A percentile compares a stretch with the other conserved stretches of the same genome.
Evolutionary conservation across 345 rosid species (phyloP).

Genomic region (Bruguiera sexangula): DNA sequence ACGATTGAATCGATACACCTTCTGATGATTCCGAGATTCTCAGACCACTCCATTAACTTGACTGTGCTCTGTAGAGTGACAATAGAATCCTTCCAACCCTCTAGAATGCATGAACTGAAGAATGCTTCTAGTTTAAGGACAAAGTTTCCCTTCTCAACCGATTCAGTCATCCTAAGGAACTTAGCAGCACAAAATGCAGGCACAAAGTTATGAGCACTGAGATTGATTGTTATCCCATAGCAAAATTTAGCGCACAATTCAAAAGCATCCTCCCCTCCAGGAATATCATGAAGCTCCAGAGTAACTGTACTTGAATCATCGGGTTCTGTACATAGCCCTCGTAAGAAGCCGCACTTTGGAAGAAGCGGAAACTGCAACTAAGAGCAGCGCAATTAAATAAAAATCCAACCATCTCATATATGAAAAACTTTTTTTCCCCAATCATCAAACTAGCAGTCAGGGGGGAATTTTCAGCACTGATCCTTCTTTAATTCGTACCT

Average conservation of each 20-base stretch:
- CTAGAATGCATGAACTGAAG: conserved; percentile 82
- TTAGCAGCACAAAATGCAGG: conserved; percentile 84
- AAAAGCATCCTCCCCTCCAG: conserved; percentile 93
- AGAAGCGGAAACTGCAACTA: conserved; percentile 76
- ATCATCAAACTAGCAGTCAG: no score
- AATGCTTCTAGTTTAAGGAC: conserved; percentile 77
- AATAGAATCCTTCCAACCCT: conserved; percentile 97
- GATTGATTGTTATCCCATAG: conserved; percentile 87
- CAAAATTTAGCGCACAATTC: conserved; percentile 95
- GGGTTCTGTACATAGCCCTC: conserved; percentile 49
- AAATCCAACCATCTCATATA: neutral
- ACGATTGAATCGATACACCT: conserved; percentile 81
- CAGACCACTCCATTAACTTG: conserved; percentile 79
- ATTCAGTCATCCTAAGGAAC: conserved; percentile 87
- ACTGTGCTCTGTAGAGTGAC: conserved; percentile 59
- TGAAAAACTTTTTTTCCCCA: no score
- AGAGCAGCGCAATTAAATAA: conserved; percentile 30
- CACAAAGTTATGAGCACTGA: conserved; percentile 80
- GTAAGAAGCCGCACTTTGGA: conserved; percentile 82
- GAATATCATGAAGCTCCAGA: conserved; percentile 77
- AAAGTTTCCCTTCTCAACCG: conserved; percentile 75
- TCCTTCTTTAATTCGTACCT: conserved; percentile 42
- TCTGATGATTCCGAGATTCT: conserved; percentile 75
- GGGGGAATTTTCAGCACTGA: no score
- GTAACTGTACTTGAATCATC: conserved; percentile 46